Evolutionary conservation across 192 early-diverging fungal species (phyloP), one percentile per base, ranked within the genome.

Genomic region (Coemansia sp.): DNA sequence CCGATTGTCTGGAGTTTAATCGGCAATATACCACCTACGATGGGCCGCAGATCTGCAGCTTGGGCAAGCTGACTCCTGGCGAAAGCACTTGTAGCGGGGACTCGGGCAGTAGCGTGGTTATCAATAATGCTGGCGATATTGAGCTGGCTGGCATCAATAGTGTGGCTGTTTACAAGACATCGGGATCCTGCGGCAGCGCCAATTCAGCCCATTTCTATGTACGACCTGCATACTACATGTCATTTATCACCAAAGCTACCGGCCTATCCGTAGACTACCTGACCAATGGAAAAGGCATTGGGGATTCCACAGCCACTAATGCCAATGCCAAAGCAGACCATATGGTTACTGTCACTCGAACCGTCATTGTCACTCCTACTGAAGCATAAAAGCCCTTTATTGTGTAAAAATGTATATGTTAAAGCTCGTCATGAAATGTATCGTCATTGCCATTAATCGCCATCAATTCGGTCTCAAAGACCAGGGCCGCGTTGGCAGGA

Each of bases 381-480:
- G n/a, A 41, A 6, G 20, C 6, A 3, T 53, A 21, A 6, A 49
- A 28, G 4, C 26, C 0, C 21, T 23, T 20, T 18, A 23, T 20
- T 42, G 52, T 19, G 36, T 42, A 42, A 14, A 44, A 2, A 44
- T 20, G 39, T 37, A 23, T 21, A 11, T 33, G 6, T 52, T 21
- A 73, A 12, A 68, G 63, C 48, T 68, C 71, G 11, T 59, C 40
- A 31, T 61, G 63, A n/a, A 5, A 38, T 5, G 42, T 33, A n/a
- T n/a, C n/a, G n/a, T n/a, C n/a, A n/a, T 0, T 58, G 45, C 64
- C 70, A 6, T 81, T 83, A 67, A 62, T 78, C 5, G 68, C 86
- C 74, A 78, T 74, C 20, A 88, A 58, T 57, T 88, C 87, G 15
- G 91, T 89, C 36, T 90, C 88, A 69, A 93, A 93, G 38, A 85